Conservation (phyloP, 345 rosid genomes). For the Eucalyptus rudis region DNA sequence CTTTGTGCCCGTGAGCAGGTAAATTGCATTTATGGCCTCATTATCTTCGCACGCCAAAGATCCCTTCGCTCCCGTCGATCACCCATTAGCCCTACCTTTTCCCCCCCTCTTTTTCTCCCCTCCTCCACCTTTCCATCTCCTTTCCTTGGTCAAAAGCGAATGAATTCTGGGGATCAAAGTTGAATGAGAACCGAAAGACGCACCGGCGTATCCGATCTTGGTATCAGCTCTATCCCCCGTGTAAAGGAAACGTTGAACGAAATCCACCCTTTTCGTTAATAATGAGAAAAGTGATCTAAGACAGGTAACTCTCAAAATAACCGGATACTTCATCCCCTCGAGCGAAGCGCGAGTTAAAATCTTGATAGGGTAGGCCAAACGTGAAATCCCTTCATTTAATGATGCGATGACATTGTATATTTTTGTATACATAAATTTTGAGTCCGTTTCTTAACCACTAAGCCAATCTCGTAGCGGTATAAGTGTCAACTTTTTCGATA, state of each 20-base stretch:
- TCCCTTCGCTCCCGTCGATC: not conserved
- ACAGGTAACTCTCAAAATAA: not conserved
- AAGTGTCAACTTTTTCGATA: not conserved
- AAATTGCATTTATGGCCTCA: not conserved
- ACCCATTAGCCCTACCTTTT: not conserved
- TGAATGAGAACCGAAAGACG: not conserved
- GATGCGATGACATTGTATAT: rapidly evolving
- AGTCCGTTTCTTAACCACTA: not conserved
- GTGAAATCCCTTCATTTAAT: not conserved
- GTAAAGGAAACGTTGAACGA: not conserved
- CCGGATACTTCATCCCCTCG: not conserved
- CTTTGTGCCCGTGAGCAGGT: not conserved
- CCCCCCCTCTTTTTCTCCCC: not conserved
- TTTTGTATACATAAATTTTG: not conserved
- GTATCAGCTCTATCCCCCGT: not conserved
- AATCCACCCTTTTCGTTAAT: not conserved
- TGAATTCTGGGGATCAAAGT: not conserved
- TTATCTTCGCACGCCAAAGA: not conserved
- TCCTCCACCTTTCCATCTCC: not conserved
- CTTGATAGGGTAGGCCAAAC: not conserved
- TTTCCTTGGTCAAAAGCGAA: not conserved
- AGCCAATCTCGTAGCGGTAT: not conserved
- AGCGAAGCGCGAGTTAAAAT: not conserved
- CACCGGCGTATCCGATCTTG: not conserved
- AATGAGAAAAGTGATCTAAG: not conserved